A percentile compares a stretch with the other conserved stretches of the same genome.
Evolutionary conservation across 2,329 filamentous ascomycete genomes (phyloP).

Genomic region (Fusarium sp.): DNA sequence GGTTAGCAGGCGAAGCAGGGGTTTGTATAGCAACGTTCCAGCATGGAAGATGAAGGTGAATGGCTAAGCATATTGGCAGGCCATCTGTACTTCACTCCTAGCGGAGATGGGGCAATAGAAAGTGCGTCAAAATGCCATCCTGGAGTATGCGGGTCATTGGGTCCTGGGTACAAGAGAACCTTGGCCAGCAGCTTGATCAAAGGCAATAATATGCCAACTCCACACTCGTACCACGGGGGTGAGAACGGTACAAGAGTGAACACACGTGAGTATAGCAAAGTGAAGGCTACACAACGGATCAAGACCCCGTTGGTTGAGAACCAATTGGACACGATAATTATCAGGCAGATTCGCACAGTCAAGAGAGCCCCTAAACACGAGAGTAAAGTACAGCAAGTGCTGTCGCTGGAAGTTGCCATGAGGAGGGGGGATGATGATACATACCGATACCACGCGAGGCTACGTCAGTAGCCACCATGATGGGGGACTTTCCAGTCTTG

Average conservation of each 20-base stretch:
- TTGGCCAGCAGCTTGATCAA: constrained; percentile 73
- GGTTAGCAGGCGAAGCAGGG: constrained; percentile 77
- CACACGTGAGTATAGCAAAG: constrained; percentile 75
- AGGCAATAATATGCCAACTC: constrained; percentile 81
- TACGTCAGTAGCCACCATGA: constrained; percentile 99
- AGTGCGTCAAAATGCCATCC: constrained; percentile 65
- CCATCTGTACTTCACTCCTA: constrained; percentile 63
- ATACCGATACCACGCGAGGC: constrained; percentile 99
- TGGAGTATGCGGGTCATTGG: constrained; percentile 61
- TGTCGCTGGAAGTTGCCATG: constrained; percentile 67
- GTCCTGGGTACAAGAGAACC: constrained; percentile 67
- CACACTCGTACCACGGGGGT: constrained; percentile 75
- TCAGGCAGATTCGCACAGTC: constrained; percentile 93
- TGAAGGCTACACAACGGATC: constrained; percentile 61
- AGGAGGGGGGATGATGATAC: constrained; percentile 67
- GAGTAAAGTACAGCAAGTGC: constrained; percentile 83
- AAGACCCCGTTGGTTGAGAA: constrained; percentile 87
- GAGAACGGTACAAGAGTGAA: constrained; percentile 76
- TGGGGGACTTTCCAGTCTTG: constrained; percentile 98
- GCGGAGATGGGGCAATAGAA: constrained; percentile 65
- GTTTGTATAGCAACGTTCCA: constrained; percentile 70
- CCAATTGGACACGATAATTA: constrained; percentile 81
- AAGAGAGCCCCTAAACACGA: constrained; percentile 87
- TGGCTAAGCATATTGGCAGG: constrained; percentile 60
- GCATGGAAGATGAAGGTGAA: constrained; percentile 57